These are phyloP conservation scores for Polygonum maritimum DNA, from an alignment of 148 eudicot species.

Conservation along the genomic window DNA sequence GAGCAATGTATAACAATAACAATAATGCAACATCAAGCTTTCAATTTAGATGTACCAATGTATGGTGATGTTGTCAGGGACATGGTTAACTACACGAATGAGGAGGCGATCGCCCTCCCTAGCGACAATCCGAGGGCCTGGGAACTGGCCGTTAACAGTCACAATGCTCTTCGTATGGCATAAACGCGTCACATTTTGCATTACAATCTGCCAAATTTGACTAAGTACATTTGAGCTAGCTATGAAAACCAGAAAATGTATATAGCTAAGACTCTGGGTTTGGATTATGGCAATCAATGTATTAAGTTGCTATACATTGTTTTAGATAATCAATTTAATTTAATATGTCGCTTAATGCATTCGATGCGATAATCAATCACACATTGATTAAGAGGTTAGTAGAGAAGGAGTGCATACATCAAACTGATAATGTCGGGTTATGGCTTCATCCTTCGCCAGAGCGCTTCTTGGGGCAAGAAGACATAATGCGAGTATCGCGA, in stretches of 20 bases:
- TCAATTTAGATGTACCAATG: constrained; percentile 13
- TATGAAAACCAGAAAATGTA: not conserved
- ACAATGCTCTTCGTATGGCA: constrained; percentile 22
- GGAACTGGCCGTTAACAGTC: constrained; percentile 24
- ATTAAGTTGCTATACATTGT: too few relatives aligned
- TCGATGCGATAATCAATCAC: too few relatives aligned
- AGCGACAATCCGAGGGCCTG: constrained; percentile 25
- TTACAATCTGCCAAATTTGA: constrained; percentile 8
- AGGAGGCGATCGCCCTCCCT: constrained; percentile 23
- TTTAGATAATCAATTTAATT: too few relatives aligned
- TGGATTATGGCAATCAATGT: too few relatives aligned
- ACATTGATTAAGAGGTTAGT: not conserved
- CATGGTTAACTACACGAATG: constrained; percentile 18
- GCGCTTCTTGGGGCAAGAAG: not conserved
- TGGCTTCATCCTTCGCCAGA: constrained; percentile 1
- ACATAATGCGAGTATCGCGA: not conserved
- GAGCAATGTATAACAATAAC: not conserved
- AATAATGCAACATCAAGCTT: not conserved
- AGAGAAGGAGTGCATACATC: constrained; percentile 3
- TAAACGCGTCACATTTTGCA: constrained; percentile 19
- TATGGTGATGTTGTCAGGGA: constrained; percentile 28
- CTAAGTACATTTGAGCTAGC: not conserved
- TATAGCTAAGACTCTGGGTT: not conserved
- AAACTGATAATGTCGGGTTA: constrained; percentile 14
- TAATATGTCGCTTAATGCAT: too few relatives aligned